Conservation (phyloP, 352 stramenopile genomes). For the Pythium graminicola region DNA sequence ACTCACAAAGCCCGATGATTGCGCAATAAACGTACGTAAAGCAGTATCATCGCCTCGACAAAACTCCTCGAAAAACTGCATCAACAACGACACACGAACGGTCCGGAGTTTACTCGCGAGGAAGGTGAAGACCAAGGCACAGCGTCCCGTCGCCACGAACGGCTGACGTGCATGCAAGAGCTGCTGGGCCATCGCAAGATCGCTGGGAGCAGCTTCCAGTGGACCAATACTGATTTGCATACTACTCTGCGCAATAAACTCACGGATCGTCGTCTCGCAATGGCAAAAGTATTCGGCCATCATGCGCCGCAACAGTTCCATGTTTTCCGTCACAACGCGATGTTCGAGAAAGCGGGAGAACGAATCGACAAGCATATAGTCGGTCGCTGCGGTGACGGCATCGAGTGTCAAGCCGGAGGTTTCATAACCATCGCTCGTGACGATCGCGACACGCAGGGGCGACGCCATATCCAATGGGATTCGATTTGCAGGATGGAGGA, state of each 20-base stretch:
- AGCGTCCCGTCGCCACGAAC: not conserved
- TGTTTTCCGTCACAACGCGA: conserved; percentile 37
- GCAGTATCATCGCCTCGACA: conserved; percentile 37
- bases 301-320: conserved; percentile 47
- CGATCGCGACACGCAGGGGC: conserved; percentile 10
- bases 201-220: not conserved
- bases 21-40: conserved; percentile 32
- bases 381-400: not conserved
- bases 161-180: not conserved
- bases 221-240: conserved; percentile 13
- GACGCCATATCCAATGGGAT: not conserved
- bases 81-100: conserved; percentile 3
- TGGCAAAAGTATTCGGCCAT: conserved; percentile 45
- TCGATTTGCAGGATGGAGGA: not conserved
- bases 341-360: conserved; percentile 50
- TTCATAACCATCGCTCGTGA: conserved; percentile 17
- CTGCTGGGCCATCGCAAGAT: not conserved
- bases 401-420: not conserved
- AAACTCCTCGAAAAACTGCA: conserved; percentile 39
- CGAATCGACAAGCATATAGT: conserved; percentile 36
- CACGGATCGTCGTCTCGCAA: conserved; percentile 36
- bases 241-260: conserved; percentile 28
- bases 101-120: conserved; percentile 11
- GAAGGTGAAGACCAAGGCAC: conserved; percentile 11
- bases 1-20: conserved; percentile 31